These are phyloP conservation scores for Lentinula detonsa DNA, from an alignment of 768 basidiomycete species.

Conservation along the genomic window DNA sequence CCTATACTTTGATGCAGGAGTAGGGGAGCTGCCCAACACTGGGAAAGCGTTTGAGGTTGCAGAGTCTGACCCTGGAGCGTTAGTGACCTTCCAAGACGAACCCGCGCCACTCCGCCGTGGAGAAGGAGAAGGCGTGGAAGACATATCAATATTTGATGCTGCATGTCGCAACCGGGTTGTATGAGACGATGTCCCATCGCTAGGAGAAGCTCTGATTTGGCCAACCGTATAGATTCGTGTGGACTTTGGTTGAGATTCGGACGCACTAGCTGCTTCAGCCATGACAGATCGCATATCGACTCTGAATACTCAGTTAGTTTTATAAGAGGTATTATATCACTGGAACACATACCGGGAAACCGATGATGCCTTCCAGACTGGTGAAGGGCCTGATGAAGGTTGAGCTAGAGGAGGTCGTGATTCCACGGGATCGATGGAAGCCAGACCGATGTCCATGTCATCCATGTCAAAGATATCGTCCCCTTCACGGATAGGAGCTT, in stretches of 20 bases:
- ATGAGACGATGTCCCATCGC: background rate
- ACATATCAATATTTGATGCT: background rate
- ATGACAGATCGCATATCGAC: constrained; percentile 84
- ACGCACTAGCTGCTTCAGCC: constrained; percentile 56
- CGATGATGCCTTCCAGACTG: constrained; percentile 45
- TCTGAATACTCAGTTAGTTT: constrained; percentile 29
- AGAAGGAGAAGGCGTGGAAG: constrained; percentile 10
- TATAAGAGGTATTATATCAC: constrained; percentile 7
- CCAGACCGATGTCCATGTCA: constrained; percentile 43
- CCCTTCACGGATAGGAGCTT: constrained; percentile 7
- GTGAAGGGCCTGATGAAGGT: constrained; percentile 12
- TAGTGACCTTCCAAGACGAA: constrained; percentile 11
- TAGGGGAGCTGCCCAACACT: background rate
- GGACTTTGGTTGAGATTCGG: constrained; percentile 5
- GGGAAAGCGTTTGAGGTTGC: background rate
- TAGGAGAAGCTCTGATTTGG: constrained; percentile 1
- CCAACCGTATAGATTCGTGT: constrained; percentile 7
- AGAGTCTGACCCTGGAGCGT: constrained; percentile 12
- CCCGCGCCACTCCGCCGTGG: constrained; percentile 9
- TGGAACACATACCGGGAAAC: constrained; percentile 41
- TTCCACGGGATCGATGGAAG: background rate
- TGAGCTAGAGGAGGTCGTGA: background rate
- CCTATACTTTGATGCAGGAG: background rate
- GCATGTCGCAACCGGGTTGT: background rate
- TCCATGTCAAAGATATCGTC: constrained; percentile 87